These are phyloP conservation scores for Penicillium sp. DNA, from an alignment of 2,329 filamentous ascomycete species.

Conservation along the genomic window DNA sequence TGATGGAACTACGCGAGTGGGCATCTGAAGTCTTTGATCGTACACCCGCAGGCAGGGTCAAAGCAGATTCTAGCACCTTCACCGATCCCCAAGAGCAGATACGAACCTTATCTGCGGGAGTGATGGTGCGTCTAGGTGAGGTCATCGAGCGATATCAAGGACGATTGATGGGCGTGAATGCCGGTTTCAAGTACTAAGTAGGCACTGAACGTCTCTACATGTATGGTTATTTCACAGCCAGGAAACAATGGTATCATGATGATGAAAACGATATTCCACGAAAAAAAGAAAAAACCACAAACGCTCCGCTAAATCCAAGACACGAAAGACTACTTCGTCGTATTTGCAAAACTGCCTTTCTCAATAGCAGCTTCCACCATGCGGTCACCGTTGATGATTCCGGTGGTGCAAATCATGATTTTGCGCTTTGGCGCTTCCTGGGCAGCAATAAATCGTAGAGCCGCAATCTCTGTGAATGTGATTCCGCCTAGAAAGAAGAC, in stretches of 20 bases:
- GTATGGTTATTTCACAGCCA: background rate
- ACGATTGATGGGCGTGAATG: conserved; percentile 64
- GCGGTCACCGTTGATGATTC: conserved; percentile 79
- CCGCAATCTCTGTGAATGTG: conserved; percentile 92
- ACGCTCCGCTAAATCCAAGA: conserved; percentile 5
- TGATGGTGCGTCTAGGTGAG: conserved; percentile 75
- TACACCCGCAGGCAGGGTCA: conserved; percentile 46
- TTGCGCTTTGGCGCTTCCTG: conserved; percentile 75
- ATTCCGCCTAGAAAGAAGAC: conserved; percentile 98
- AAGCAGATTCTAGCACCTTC: conserved; percentile 59
- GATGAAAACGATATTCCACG: background rate
- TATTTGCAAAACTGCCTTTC: conserved; percentile 54
- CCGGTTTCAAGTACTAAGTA: conserved; percentile 39
- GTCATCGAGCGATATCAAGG: conserved; percentile 76
- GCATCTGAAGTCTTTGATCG: conserved; percentile 67
- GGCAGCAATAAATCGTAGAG: conserved; percentile 79
- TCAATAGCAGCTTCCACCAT: conserved; percentile 85
- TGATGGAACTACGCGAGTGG: conserved; percentile 87
- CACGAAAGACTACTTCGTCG: conserved; percentile 12
- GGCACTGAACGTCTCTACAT: background rate
- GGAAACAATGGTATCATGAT: conserved; percentile 13
- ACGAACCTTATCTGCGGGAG: conserved; percentile 62
- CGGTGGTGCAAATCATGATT: conserved; percentile 88
- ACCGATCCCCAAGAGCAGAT: conserved; percentile 33
- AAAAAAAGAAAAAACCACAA: background rate